A percentile compares a stretch with the other conserved stretches of the same genome.
Conservation (phyloP, 148 eudicot species). For the Fagopyrum tataricum region DNA sequence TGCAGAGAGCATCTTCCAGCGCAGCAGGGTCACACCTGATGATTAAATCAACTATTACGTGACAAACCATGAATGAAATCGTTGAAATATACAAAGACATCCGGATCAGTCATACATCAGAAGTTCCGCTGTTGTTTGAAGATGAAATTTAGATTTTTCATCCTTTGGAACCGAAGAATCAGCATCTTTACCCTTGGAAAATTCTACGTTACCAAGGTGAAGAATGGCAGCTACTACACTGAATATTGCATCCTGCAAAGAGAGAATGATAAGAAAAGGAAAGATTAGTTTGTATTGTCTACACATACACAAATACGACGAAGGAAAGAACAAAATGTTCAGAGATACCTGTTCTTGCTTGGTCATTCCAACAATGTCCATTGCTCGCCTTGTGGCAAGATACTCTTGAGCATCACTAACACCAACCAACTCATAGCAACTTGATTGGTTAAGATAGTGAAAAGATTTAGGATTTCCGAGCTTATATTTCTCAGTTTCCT, state of each 20-base stretch:
- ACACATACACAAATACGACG: constrained; percentile 12
- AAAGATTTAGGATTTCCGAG: constrained; percentile 68
- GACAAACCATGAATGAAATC: constrained; percentile 12
- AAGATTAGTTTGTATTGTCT: background rate
- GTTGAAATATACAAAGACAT: background rate
- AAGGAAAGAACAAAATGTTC: constrained; percentile 6
- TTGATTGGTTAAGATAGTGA: constrained; percentile 83
- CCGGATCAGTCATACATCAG: constrained; percentile 44
- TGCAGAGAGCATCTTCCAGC: constrained; percentile 76
- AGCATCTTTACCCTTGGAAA: constrained; percentile 62
- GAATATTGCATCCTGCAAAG: constrained; percentile 75
- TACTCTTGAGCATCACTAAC: constrained; percentile 73
- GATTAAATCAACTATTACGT: constrained; percentile 7
- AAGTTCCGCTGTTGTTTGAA: constrained; percentile 66
- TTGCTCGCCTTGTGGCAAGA: constrained; percentile 86
- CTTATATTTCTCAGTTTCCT: constrained; percentile 76
- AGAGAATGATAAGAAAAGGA: constrained; percentile 6
- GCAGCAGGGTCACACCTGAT: constrained; percentile 63
- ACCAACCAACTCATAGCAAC: constrained; percentile 61
- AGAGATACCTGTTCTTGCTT: constrained; percentile 58
- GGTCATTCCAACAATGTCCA: constrained; percentile 88
- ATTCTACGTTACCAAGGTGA: constrained; percentile 76
- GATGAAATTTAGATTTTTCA: constrained; percentile 69
- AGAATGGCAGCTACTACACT: constrained; percentile 83
- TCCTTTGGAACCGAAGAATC: constrained; percentile 82